Percentiles rank a stretch among this genome's conserved stretches.
These are phyloP conservation scores for Pichia nanzhaoensis DNA, from an alignment of 805 yeast species.

Conservation along the genomic window DNA sequence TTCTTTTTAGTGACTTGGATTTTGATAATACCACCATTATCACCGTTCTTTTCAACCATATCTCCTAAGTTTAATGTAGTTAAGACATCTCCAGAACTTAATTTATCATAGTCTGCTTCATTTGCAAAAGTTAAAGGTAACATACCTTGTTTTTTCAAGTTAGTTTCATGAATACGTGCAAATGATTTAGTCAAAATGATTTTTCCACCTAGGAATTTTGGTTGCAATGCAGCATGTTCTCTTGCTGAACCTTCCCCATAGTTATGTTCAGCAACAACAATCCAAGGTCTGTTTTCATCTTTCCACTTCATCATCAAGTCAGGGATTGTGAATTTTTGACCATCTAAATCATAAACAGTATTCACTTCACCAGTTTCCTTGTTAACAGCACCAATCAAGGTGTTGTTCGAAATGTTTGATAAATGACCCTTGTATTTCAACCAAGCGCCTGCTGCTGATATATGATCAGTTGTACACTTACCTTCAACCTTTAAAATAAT, in stretches of 20 bases:
- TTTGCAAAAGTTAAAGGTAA: constrained; percentile 89
- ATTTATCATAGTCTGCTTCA: constrained; percentile 79
- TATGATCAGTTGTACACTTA: constrained; percentile 97
- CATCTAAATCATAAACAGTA: constrained; percentile 80
- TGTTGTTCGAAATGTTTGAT: constrained; percentile 91
- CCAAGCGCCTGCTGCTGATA: constrained; percentile 99
- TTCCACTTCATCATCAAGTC: constrained; percentile 96
- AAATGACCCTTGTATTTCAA: constrained; percentile 96
- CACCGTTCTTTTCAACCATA: constrained; percentile 72
- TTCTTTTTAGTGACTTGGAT: constrained; percentile 67
- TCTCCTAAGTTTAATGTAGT: constrained; percentile 70
- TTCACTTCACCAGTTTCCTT: constrained; percentile 96
- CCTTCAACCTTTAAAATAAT: constrained; percentile 91
- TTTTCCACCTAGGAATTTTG: constrained; percentile 88
- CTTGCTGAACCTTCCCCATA: constrained; percentile 99
- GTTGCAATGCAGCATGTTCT: constrained; percentile 97
- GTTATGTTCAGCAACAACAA: constrained; percentile 94
- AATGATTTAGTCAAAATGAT: constrained; percentile 87
- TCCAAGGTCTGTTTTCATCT: constrained; percentile 77
- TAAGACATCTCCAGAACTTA: constrained; percentile 70
- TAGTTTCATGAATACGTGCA: constrained; percentile 98
- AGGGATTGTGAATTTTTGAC: constrained; percentile 75
- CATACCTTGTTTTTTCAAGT: constrained; percentile 97
- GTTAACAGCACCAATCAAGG: constrained; percentile 94
- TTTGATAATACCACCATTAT: constrained; percentile 76